These are phyloP conservation scores for Carex cristatella DNA, from an alignment of 176 grass and related monocot genomes.

Conservation along the genomic window DNA sequence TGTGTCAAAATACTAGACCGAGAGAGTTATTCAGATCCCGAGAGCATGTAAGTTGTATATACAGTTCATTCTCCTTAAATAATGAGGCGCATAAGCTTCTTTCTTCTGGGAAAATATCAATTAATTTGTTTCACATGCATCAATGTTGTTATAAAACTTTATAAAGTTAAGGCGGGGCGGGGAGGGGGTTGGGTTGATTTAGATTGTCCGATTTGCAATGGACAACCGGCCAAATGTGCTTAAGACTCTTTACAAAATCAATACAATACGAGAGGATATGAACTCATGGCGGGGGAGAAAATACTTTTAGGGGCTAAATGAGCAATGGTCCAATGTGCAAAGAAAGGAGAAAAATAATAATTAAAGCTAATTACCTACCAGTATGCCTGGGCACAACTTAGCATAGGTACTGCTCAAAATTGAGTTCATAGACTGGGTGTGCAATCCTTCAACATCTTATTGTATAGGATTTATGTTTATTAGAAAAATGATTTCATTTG, in stretches of 20 bases:
- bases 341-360: neutral
- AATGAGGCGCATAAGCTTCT: neutral
- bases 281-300: neutral
- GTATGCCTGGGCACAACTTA: neutral
- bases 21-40: conserved; percentile 63
- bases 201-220: neutral
- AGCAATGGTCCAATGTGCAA: neutral
- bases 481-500: conserved; percentile 16
- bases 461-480: neutral
- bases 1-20: conserved; percentile 90
- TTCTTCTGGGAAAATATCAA: neutral
- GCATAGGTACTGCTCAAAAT: neutral
- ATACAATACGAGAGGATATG: neutral
- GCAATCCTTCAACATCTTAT: neutral
- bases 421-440: neutral
- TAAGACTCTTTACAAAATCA: neutral
- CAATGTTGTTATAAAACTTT: neutral
- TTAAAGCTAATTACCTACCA: neutral
- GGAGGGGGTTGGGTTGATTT: neutral
- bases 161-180: neutral
- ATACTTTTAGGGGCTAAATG: neutral
- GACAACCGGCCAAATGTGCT: neutral
- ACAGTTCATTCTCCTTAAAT: neutral
- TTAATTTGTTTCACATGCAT: neutral
- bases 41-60: conserved; percentile 50